Base-by-base conservation (phyloP, 2,329 filamentous ascomycete species). In the Triangularia verruculosa region DNA sequence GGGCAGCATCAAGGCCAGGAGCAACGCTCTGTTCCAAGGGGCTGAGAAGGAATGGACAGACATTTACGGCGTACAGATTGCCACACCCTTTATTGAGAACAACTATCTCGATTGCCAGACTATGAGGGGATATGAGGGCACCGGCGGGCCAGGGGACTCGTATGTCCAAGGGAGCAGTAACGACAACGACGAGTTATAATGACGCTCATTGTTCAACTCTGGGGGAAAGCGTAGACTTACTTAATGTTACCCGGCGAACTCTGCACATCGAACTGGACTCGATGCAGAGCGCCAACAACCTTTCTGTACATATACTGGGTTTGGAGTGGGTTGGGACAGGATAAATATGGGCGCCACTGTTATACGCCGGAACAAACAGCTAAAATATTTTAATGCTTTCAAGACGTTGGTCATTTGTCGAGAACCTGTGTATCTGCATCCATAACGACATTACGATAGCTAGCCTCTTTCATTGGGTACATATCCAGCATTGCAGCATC, bases 81-180 rank as follows among this genome's bases (percentile, higher is more conserved):
- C 74, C 28, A 75, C 74, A 55, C 71, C 73, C 1, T 75, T 74
- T 51, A 71, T 73, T 51, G 73, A 75, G 68, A 75, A 72, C 54
- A 75, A 75, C 55, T 71, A 70, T 57, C 67, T 75, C 54, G 69
- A 72, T 25, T 75, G 74, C 64, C 57, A 58, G 32, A 63, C 63
- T 4, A 68, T 75, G 67, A 61, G 68, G 59, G 74, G 74, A 7
- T 75, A 75, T 56, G 54, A 51, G 20, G 69, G 68, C 20, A 70
- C 66, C 17, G 68, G 66, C 25, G 68, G 67, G 53, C 61, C 64
- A 28, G 69, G 66, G 1, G 67, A 69, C 47, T 67, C 67, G 6
- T 57, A 57, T 28, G 53, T 63, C n/a, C 51, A 13, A 24, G 25
- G 22, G 22, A 15, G 25, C 22, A 24, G n/a, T 24, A 17, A 54